A percentile compares a stretch with the other conserved stretches of the same genome.
These are phyloP conservation scores for Vaccinium myrtillus DNA, from an alignment of 148 eudicot genomes.

Conservation along the genomic window DNA sequence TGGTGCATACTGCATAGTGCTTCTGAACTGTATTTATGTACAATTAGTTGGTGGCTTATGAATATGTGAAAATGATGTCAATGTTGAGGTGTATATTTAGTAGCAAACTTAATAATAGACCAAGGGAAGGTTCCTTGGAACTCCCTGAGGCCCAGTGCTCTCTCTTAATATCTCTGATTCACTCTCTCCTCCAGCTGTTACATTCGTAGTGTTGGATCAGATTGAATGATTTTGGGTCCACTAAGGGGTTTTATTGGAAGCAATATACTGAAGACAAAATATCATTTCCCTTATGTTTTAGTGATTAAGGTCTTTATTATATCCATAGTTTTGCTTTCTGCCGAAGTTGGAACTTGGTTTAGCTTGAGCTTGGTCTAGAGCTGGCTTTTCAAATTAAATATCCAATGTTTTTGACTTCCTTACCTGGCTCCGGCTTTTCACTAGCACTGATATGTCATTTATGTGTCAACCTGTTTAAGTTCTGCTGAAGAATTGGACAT, in stretches of 20 bases:
- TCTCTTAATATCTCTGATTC: not conserved
- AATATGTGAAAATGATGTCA: not conserved
- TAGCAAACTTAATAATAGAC: not conserved
- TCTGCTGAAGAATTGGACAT: not conserved
- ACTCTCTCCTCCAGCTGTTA: not conserved
- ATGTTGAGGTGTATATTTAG: not conserved
- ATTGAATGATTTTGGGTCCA: not conserved
- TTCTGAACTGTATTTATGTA: not conserved
- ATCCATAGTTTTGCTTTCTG: not conserved
- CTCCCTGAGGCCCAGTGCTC: not conserved
- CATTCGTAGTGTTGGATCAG: not conserved
- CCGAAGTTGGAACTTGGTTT: not conserved
- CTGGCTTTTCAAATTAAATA: not conserved
- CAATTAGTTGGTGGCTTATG: not conserved
- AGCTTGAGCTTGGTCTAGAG: not conserved
- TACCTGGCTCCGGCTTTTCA: not conserved
- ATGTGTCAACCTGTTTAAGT: not conserved
- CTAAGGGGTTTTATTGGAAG: not conserved
- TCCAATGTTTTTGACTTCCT: not conserved
- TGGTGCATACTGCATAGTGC: not conserved
- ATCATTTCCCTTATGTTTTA: not conserved
- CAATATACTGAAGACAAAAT: not conserved
- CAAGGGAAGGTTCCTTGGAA: not conserved
- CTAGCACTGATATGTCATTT: not conserved
- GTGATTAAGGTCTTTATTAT: not conserved